These are phyloP conservation scores for Thielaviopsis punctulata DNA, from an alignment of 2,329 filamentous ascomycete genomes.

Conservation along the genomic window DNA sequence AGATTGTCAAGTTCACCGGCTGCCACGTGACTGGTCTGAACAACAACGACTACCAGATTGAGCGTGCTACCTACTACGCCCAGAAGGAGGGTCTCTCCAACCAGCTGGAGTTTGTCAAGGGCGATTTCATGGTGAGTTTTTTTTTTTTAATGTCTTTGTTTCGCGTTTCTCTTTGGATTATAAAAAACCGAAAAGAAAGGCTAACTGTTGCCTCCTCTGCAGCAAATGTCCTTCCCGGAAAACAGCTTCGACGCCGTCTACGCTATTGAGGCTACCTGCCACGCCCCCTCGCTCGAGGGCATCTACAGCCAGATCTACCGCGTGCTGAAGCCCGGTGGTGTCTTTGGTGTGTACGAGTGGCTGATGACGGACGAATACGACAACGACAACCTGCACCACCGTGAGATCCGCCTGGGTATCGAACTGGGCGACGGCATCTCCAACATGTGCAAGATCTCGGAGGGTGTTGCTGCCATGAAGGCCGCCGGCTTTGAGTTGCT, in stretches of 20 bases:
- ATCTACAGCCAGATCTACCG: conserved; percentile 92
- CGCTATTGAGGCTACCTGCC: conserved; percentile 91
- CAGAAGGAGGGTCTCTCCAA: conserved; percentile 61
- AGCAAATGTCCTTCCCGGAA: conserved; percentile 90
- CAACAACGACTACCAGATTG: conserved; percentile 99
- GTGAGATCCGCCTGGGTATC: conserved; percentile 81
- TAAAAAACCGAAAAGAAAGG: not conserved
- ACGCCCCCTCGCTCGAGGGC: conserved; percentile 76
- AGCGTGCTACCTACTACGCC: conserved; percentile 77
- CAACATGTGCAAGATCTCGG: conserved; percentile 83
- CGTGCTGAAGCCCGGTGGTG: conserved; percentile 85
- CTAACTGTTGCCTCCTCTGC: not conserved
- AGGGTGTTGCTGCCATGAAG: conserved; percentile 69
- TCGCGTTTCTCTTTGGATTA: not conserved
- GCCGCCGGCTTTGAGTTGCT: conserved; percentile 73
- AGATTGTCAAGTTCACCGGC: conserved; percentile 91
- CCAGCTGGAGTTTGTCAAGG: conserved; percentile 78
- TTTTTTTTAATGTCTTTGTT: not conserved
- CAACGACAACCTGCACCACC: conserved; percentile 71
- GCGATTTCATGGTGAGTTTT: conserved; percentile 68
- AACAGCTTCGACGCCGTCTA: conserved; percentile 91
- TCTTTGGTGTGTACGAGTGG: conserved; percentile 98
- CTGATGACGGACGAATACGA: conserved; percentile 95
- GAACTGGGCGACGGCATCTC: conserved; percentile 93
- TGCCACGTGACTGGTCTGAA: conserved; percentile 82